These are phyloP conservation scores for Colletotrichum liaoningense DNA, from an alignment of 2,329 filamentous ascomycete species.

Conservation along the genomic window DNA sequence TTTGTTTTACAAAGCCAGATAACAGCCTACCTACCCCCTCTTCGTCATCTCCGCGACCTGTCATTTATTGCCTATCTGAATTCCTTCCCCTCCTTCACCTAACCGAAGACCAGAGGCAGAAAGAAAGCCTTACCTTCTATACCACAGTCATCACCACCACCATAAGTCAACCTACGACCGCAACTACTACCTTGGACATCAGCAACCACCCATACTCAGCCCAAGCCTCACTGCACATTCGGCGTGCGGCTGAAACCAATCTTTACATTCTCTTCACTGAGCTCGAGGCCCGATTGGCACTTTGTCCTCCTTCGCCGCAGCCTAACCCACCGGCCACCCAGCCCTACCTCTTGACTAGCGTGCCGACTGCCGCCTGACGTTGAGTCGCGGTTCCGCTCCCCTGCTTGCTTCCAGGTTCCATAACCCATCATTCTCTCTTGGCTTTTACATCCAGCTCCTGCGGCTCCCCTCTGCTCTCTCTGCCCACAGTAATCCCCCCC, in stretches of 20 bases:
- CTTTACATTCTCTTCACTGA: constrained; percentile 4
- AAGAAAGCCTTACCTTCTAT: neutral
- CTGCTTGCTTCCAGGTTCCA: neutral
- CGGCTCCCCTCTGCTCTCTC: constrained; percentile 20
- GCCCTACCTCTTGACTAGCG: constrained; percentile 15
- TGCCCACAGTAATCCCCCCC: constrained; percentile 21
- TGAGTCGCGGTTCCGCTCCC: constrained; percentile 15
- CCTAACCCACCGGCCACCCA: constrained; percentile 25
- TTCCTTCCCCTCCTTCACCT: neutral
- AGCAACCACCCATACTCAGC: neutral
- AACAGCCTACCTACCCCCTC: neutral
- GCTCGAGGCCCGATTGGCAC: constrained; percentile 22
- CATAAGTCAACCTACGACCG: neutral
- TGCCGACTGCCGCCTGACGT: constrained; percentile 34
- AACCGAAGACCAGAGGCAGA: too few species aligned
- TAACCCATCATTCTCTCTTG: neutral
- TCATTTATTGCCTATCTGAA: neutral
- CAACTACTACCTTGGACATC: neutral
- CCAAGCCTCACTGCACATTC: constrained; percentile 20
- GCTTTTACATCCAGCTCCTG: constrained; percentile 17
- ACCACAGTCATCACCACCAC: neutral
- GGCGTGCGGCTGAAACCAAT: constrained; percentile 28
- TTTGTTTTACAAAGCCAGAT: constrained; percentile 12
- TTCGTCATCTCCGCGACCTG: constrained; percentile 1
- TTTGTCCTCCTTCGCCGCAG: constrained; percentile 23